Evolutionary conservation across 441 rosid species (phyloP), one percentile per base, ranked within the genome.

Genomic region (Manihot esculenta): DNA sequence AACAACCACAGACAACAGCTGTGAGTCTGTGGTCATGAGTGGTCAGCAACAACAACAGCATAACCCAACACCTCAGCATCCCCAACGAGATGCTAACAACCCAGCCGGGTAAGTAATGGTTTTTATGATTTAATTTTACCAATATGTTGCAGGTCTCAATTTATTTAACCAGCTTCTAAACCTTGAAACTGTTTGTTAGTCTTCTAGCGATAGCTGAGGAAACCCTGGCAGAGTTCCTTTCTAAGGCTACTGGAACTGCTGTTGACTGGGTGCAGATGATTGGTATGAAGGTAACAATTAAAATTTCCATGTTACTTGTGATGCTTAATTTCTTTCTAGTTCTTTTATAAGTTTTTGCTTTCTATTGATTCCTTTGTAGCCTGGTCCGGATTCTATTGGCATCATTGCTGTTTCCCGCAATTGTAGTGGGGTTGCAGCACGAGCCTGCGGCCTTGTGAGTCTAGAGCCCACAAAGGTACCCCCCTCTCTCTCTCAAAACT

Each of bases 341-440:
- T 78, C 15, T 64, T 26, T 3, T 30, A 10, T 3, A 17, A 48
- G 33, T 59, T 51, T 26, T 65, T 24, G 38, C 26, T 67, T 41
- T 12, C 44, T 62, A 17, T 54, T 80, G 45, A 57, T 73, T 26
- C 63, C 64, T 69, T 24, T 69, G 26, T 69, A 94, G 99, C 99
- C 99, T 94, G 98, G 99, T 94, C 99, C 99, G 91, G 99, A 94
- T 92, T 94, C 98, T 77, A 89, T 94, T 88, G 99, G 98, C 72
- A 94, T 90, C 49, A 90, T 94, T 78, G 97, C 99, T 85, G 86
- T 92, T 83, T 94, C 98, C 78, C 97, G 92, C 87, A 92, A 90
- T 78, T 87, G 89, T 80, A 88, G 91, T 73, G 98, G 98, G 73
- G 88, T 94, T 75, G 99, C 99, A 80, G 99, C 99, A 74, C 96